Evolutionary conservation across 2,329 filamentous ascomycete genomes (phyloP).

Genomic region (Xylaria sp.): DNA sequence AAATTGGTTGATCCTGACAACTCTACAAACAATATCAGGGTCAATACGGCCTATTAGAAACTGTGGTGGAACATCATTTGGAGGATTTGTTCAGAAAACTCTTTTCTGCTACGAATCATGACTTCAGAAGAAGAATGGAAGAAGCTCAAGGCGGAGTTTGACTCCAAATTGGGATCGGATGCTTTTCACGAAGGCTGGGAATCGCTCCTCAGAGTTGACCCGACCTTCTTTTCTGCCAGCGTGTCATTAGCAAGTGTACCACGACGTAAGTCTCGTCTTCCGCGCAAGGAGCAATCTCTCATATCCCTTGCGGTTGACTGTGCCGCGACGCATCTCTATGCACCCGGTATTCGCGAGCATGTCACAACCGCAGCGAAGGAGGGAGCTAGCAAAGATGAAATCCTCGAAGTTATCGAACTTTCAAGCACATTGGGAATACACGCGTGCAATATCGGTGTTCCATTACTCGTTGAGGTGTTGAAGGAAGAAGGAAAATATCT

Average conservation of each 20-base stretch:
- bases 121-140: conserved; percentile 32
- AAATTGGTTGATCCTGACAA: too few species aligned
- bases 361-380: conserved; percentile 52
- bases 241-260: conserved; percentile 44
- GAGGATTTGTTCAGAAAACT: background rate
- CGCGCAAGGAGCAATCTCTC: conserved; percentile 55
- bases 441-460: conserved; percentile 58
- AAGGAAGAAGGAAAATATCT: conserved; percentile 52
- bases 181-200: conserved; percentile 45
- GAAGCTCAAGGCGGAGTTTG: conserved; percentile 39
- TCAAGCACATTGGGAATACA: conserved; percentile 58
- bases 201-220: conserved; percentile 42
- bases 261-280: conserved; percentile 47
- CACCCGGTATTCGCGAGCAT: conserved; percentile 55
- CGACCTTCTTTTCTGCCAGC: conserved; percentile 44
- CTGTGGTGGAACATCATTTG: background rate
- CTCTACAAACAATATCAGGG: background rate
- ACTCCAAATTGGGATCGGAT: conserved; percentile 34
- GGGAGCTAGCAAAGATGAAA: conserved; percentile 54
- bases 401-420: conserved; percentile 58
- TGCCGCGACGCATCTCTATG: conserved; percentile 57
- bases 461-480: conserved; percentile 58
- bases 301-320: conserved; percentile 56
- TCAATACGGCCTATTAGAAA: too few species aligned
- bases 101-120: conserved; percentile 21